Evolutionary conservation across 2,329 filamentous ascomycete species (phyloP), one percentile per base, ranked within the genome.

Genomic region (Aspergillus sp.): DNA sequence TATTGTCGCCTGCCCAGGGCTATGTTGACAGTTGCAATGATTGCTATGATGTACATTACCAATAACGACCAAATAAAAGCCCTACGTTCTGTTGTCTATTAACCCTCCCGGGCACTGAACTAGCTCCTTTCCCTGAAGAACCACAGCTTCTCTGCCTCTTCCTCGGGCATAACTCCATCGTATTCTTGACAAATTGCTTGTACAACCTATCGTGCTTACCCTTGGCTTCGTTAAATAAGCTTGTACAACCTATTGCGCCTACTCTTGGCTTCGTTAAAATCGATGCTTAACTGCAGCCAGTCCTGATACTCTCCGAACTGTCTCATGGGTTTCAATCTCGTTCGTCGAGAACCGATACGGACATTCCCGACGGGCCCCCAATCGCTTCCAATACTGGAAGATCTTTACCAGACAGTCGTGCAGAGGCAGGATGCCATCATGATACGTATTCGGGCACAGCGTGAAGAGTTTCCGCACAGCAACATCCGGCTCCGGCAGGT

Each of bases 131-230:
- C 46, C 3, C 49, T 35, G 12, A 51, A 55, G 19, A 50, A 55
- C 49, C 51, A 55, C 27, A 54, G 42, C 27, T 45, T 52, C 48
- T 35, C 47, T 8, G 51, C 51, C 28, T 53, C 51, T 7, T 50
- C 39, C 41, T 50, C 47, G 2, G 51, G 33, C 42, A 43, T 47
- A 5, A 40, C 34, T 43, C 35, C 26, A 34, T 47, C 42, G 53
- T 51, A 1, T 10, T 36, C 40, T 41, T 29, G 29, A 55, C 33
- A 32, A 54, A 55, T 39, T 46, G 35, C 35, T 45, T 29, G 29
- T 48, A 54, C 34, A 55, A 12, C 41, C 44, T 41, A 2, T 49
- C 30, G 36, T 54, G 50, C 45, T 43, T 50, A 12, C 19, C 42
- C 38, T 50, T 34, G 2, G 48, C 43, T 29, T 46, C 42, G 9